Percentiles rank a stretch among this genome's conserved stretches.
These are phyloP conservation scores for Yamadazyma atlantica DNA, from an alignment of 1,139 yeast genomes.

Conservation along the genomic window DNA sequence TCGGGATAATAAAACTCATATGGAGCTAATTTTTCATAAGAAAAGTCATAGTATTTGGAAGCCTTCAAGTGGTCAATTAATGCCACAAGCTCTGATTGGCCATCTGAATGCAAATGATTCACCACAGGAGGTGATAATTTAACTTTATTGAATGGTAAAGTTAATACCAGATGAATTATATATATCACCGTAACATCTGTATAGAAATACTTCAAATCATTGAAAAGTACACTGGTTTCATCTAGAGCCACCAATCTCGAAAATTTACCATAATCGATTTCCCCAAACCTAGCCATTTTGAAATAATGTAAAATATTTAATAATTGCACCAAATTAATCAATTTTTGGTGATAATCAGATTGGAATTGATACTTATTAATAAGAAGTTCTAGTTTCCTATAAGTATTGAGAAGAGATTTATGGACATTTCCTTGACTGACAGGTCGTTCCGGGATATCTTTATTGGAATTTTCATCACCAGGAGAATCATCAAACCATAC, in stretches of 20 bases:
- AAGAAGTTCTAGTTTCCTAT: background rate
- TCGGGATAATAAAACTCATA: conserved; percentile 6
- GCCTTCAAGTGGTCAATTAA: background rate
- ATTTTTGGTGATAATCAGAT: background rate
- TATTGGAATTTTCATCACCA: background rate
- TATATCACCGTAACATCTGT: conserved; percentile 1
- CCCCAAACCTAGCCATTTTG: background rate
- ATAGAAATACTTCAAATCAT: background rate
- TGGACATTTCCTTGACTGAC: background rate
- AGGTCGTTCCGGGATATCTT: background rate
- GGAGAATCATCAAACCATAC: conserved; percentile 10
- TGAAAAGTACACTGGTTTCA: background rate
- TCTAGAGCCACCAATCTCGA: background rate
- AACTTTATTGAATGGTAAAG: conserved; percentile 12
- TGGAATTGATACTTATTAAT: background rate
- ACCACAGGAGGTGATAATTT: background rate
- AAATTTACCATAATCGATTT: background rate
- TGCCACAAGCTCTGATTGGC: background rate
- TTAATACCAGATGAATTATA: conserved; percentile 6
- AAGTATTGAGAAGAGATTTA: background rate
- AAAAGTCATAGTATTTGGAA: background rate
- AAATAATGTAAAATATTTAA: background rate
- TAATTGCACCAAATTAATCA: background rate
- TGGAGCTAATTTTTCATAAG: background rate
- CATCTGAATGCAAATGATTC: background rate